These are phyloP conservation scores for Oxytropis ochrocephala DNA, from an alignment of 306 rosid genomes.

Conservation along the genomic window DNA sequence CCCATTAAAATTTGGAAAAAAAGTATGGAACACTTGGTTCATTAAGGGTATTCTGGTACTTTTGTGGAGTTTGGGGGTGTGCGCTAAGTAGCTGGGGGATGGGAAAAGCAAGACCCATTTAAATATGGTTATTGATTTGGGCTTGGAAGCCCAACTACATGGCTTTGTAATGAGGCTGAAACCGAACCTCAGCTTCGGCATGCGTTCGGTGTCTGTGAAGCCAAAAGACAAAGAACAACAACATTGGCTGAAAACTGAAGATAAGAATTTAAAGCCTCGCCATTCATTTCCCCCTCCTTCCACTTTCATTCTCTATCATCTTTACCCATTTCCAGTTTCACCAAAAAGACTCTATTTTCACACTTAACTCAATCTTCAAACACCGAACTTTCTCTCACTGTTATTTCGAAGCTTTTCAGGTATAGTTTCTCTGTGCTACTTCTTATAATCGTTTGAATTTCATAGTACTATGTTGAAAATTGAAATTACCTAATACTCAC, in stretches of 20 bases:
- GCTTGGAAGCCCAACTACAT: slow-evolving; percentile 3
- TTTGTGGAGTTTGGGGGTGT: no score
- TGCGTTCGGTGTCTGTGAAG: background rate
- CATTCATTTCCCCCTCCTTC: slow-evolving; percentile 73
- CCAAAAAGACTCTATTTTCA: slow-evolving; percentile 12
- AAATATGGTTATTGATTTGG: background rate
- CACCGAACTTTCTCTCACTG: background rate
- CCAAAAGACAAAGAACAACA: slow-evolving; percentile 6
- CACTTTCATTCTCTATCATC: slow-evolving; percentile 33
- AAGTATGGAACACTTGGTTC: no score
- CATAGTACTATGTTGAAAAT: slow-evolving; percentile 2
- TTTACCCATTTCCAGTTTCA: slow-evolving; percentile 27
- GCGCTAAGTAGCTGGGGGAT: no score
- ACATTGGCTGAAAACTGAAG: slow-evolving; percentile 21
- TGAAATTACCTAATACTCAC: background rate
- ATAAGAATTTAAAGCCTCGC: slow-evolving; percentile 88
- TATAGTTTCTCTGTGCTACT: slow-evolving; percentile 16
- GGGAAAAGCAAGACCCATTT: no score
- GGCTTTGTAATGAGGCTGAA: background rate
- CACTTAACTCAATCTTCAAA: background rate
- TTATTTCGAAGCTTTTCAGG: slow-evolving; percentile 33
- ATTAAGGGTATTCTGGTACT: no score
- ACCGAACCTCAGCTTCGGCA: background rate
- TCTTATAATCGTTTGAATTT: slow-evolving; percentile 3
- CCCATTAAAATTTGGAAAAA: no score